A percentile compares a stretch with the other conserved stretches of the same genome.
Conservation (phyloP, 2,329 filamentous ascomycete species). For the Chaetomiaceae sp. region DNA sequence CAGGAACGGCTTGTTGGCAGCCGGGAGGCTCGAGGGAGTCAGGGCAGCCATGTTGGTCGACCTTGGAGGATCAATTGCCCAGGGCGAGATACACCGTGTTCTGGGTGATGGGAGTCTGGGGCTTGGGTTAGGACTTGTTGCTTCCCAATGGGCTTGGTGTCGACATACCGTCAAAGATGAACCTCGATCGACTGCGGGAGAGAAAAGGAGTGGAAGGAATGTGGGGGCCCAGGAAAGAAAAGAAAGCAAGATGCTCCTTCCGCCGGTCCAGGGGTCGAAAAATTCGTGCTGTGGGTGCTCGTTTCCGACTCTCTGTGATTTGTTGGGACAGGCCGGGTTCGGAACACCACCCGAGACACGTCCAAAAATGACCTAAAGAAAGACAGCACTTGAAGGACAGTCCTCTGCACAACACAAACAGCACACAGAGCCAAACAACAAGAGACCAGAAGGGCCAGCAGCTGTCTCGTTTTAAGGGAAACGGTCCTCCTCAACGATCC, state of each 20-base stretch:
- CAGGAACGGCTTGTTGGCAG: conserved; percentile 42
- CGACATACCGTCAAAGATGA: conserved; percentile 11
- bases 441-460: background rate
- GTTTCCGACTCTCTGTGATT: conserved; percentile 22
- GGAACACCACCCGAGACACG: background rate
- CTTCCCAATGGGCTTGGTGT: background rate
- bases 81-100: background rate
- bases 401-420: background rate
- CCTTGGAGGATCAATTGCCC: conserved; percentile 11
- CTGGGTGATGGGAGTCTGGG: conserved; percentile 3
- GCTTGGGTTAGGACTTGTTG: background rate
- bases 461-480: background rate
- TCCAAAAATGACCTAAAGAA: background rate
- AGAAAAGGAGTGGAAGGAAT: conserved; percentile 3
- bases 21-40: conserved; percentile 38
- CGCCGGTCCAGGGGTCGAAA: conserved; percentile 16
- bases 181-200: conserved; percentile 10
- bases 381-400: background rate
- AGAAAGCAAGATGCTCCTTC: conserved; percentile 6
- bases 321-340: conserved; percentile 20
- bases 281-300: conserved; percentile 20
- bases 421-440: background rate
- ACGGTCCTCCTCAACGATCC: background rate
- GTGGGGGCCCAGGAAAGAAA: conserved; percentile 9
- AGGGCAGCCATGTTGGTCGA: conserved; percentile 42